These are phyloP conservation scores for Cytospora leucostoma DNA, from an alignment of 2,329 filamentous ascomycete species.

Conservation along the genomic window DNA sequence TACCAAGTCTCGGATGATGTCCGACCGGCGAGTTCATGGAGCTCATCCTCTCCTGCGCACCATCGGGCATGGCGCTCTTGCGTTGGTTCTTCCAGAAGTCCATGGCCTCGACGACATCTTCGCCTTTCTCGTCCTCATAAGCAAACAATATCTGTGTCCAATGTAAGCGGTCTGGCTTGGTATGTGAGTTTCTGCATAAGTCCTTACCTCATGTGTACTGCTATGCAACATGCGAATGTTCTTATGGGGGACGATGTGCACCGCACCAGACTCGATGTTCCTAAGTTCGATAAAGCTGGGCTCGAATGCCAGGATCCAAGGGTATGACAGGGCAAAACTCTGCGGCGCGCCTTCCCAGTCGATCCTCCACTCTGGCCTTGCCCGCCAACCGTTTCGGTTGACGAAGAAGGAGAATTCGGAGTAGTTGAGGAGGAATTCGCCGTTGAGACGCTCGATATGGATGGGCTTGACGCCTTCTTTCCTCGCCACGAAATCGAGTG, in stretches of 20 bases:
- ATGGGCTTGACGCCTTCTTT: conserved; percentile 94
- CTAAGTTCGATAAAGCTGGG: conserved; percentile 96
- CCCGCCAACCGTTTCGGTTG: conserved; percentile 96
- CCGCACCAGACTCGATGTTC: conserved; percentile 90
- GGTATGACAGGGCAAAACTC: conserved; percentile 90
- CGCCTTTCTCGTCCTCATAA: conserved; percentile 92
- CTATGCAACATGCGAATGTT: conserved; percentile 98
- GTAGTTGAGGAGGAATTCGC: conserved; percentile 97
- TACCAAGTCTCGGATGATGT: conserved; percentile 21
- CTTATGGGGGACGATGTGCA: conserved; percentile 94
- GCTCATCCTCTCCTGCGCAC: conserved; percentile 10
- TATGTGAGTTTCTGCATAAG: neutral
- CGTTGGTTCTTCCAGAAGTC: conserved; percentile 84
- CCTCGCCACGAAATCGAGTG: conserved; percentile 91
- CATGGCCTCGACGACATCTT: conserved; percentile 90
- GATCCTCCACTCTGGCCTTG: conserved; percentile 93
- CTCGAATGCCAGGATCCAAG: conserved; percentile 96
- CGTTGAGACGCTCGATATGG: conserved; percentile 94
- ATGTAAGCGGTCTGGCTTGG: conserved; percentile 31
- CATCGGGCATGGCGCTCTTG: conserved; percentile 44
- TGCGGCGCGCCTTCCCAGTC: conserved; percentile 95
- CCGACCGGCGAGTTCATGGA: conserved; percentile 22
- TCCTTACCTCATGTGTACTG: conserved; percentile 87
- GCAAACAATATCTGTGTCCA: conserved; percentile 82
- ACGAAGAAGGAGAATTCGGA: conserved; percentile 99